Evolutionary conservation across 1,284 basidiomycete genomes (phyloP).

Genomic region (Schizophyllum amplum): DNA sequence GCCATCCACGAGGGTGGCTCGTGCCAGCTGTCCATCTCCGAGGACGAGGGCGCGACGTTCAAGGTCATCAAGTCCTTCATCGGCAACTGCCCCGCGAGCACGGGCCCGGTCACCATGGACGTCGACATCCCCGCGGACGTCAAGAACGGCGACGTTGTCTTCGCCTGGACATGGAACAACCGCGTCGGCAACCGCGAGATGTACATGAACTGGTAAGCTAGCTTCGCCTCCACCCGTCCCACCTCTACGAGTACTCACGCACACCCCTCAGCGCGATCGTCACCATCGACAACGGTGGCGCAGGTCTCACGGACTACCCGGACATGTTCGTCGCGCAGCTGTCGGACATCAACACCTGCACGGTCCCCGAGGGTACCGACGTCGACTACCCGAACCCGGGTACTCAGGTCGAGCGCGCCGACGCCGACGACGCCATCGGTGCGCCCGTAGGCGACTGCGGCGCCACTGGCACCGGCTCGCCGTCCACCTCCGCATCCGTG

Average conservation of each 20-base stretch:
- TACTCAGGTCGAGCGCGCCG: not conserved
- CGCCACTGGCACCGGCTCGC: not conserved
- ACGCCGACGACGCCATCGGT: not conserved
- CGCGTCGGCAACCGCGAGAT: not conserved
- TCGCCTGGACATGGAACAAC: not conserved
- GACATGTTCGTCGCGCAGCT: not conserved
- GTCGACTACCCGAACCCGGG: not conserved
- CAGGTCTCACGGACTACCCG: not conserved
- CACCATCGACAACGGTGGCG: not conserved
- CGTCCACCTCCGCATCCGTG: not conserved
- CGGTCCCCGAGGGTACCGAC: not conserved
- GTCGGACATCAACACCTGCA: not conserved
- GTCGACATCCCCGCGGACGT: not conserved
- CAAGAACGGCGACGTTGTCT: not conserved
- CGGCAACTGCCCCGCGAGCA: not conserved
- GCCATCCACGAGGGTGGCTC: not conserved
- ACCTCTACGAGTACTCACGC: not conserved
- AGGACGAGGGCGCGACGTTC: not conserved
- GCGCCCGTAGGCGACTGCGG: not conserved
- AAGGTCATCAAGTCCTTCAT: not conserved
- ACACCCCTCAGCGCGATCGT: not conserved
- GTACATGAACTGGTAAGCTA: not conserved
- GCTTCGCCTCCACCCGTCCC: not conserved
- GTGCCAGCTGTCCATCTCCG: not conserved
- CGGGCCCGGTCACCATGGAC: not conserved